Evolutionary conservation across 352 stramenopile genomes (phyloP).

Genomic region (Phytopythium montanum): DNA sequence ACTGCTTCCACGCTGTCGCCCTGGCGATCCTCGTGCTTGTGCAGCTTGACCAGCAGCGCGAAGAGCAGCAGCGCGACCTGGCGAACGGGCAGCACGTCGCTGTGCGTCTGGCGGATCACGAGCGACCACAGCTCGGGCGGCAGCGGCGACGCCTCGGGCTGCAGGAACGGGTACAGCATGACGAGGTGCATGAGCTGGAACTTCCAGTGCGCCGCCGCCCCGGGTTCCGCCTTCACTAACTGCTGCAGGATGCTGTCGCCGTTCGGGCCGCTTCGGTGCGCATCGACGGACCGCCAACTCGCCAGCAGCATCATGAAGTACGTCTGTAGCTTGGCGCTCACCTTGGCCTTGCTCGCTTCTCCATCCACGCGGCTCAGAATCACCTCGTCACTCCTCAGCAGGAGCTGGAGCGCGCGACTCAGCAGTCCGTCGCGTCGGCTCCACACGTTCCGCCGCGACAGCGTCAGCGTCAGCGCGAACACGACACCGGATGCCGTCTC

Average conservation of each 20-base stretch:
- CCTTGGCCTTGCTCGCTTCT: slow-evolving; percentile 53
- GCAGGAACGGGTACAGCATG: slow-evolving; percentile 57
- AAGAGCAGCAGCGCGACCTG: slow-evolving; percentile 53
- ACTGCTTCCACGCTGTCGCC: slow-evolving; percentile 9
- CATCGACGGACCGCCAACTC: slow-evolving; percentile 49
- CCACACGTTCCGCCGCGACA: slow-evolving; percentile 46
- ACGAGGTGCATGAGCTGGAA: slow-evolving; percentile 75
- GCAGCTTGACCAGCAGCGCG: slow-evolving; percentile 43
- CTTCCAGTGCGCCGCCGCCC: slow-evolving; percentile 60
- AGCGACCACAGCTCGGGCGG: slow-evolving; percentile 45
- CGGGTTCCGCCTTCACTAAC: slow-evolving; percentile 36
- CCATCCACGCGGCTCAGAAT: slow-evolving; percentile 50
- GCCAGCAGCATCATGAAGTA: slow-evolving; percentile 52
- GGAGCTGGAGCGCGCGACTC: slow-evolving; percentile 29
- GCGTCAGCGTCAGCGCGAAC: slow-evolving; percentile 32
- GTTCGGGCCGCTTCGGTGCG: background rate
- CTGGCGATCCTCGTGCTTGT: slow-evolving; percentile 22
- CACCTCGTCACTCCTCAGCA: slow-evolving; percentile 43
- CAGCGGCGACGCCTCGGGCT: slow-evolving; percentile 36
- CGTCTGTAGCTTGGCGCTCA: slow-evolving; percentile 45
- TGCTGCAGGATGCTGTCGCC: background rate
- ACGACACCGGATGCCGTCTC: slow-evolving; percentile 16
- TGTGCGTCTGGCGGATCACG: slow-evolving; percentile 40
- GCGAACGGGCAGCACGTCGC: slow-evolving; percentile 63
- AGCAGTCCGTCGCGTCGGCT: slow-evolving; percentile 34